These are phyloP conservation scores for Huntiella decipiens DNA, from an alignment of 2,329 filamentous ascomycete species.

Conservation along the genomic window DNA sequence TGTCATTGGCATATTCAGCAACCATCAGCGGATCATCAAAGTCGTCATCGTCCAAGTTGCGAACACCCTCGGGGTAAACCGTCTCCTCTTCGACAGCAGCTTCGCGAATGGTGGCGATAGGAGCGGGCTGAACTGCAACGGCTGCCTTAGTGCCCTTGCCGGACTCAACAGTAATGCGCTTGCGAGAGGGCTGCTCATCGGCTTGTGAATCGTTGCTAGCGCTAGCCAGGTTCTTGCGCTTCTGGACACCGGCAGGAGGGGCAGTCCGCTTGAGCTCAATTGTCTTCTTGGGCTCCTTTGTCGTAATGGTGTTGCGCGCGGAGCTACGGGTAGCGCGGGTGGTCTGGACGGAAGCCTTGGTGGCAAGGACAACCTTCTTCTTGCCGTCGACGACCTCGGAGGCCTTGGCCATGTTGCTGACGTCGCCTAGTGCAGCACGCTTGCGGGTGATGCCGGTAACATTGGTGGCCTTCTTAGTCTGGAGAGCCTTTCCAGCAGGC, in stretches of 20 bases:
- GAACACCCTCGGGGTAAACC: slow-evolving; percentile 21
- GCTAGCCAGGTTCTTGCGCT: slow-evolving; percentile 43
- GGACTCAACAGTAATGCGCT: slow-evolving; percentile 27
- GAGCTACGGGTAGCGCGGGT: slow-evolving; percentile 46
- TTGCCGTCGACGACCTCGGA: slow-evolving; percentile 51
- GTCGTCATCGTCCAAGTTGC: slow-evolving; percentile 71
- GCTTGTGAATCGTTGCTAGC: slow-evolving; percentile 7
- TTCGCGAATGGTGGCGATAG: slow-evolving; percentile 13
- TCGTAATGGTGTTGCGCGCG: slow-evolving; percentile 40
- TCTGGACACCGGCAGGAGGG: slow-evolving; percentile 52
- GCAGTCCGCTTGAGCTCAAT: slow-evolving; percentile 52
- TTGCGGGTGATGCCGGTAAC: slow-evolving; percentile 39
- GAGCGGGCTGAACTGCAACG: slow-evolving; percentile 9
- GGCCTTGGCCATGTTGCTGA: slow-evolving; percentile 82
- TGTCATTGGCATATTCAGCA: slow-evolving; percentile 89
- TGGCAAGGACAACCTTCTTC: slow-evolving; percentile 60
- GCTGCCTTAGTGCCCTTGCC: slow-evolving; percentile 24
- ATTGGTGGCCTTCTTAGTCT: slow-evolving; percentile 47
- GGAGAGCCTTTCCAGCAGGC: slow-evolving; percentile 35
- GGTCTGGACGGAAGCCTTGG: slow-evolving; percentile 58
- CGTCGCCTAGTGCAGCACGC: slow-evolving; percentile 74
- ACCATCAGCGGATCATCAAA: slow-evolving; percentile 92
- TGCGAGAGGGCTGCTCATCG: slow-evolving; percentile 36
- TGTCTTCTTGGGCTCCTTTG: slow-evolving; percentile 50
- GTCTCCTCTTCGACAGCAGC: slow-evolving; percentile 16